Evolutionary conservation across 345 rosid species (phyloP), one percentile per base, ranked within the genome.

Genomic region (Rhodamnia argentea): DNA sequence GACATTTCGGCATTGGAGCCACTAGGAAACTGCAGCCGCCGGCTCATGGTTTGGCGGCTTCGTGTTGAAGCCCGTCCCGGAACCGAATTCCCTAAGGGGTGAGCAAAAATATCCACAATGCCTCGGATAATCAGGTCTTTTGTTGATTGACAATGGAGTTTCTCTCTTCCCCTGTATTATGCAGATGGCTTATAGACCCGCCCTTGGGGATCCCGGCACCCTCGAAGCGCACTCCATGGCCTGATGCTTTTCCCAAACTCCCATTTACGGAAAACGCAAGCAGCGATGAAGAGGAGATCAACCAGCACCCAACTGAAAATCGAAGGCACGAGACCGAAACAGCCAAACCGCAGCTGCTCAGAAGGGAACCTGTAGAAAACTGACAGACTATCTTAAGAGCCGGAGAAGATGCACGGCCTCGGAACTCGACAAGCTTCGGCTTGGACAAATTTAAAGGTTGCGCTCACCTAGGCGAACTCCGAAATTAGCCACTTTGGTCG

Each of bases 61-160:
- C 99, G 94, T 52, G 99, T 96, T 87, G 99, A 97, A 93, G 99
- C 99, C 86, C 98, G 94, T 23, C 91, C 95, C 54, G 99, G 95
- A 89, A 97, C 98, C 95, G 89, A 93, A 88, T 97, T 95, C 84
- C 99, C 99, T 85, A 94, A 96, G 7, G 96, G 98, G 99, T 97
- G 76, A 90, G 93, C 22, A 37, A 37, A 37, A 18, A 53, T 53
- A 37, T 70, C 0, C 26, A 40, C 1, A 70, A 18, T 37, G 81
- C 81, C 16, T 70, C 18, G 24, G 81, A 37, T 70, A 20, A 70
- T 70, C 8, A 22, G 14, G 47, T 70, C 24, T 37, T 10, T 32
- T 22, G 44, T 26, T 10, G 3, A 70, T n/a, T 70, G 47, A 70
- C 42, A 59, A 58, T 29, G 56, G 54, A 53, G 32, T 64, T 29